Evolutionary conservation across 2,329 filamentous ascomycete species (phyloP), one percentile per base, ranked within the genome.

Genomic region (Botrytis pseudocinerea): DNA sequence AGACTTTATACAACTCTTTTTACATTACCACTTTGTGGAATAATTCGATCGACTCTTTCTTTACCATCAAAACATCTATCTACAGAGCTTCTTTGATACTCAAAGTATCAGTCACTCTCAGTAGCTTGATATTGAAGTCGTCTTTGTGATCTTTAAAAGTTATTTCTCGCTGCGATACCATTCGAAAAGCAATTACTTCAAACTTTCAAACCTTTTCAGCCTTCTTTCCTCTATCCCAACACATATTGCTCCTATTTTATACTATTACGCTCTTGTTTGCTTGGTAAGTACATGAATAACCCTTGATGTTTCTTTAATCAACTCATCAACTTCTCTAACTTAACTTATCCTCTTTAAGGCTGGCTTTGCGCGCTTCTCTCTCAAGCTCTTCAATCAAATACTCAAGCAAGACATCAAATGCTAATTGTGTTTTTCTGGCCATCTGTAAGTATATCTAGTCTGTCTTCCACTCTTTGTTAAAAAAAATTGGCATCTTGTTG

Each of bases 1-100:
- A 68, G 28, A 16, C 64, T 68, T 54, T 42, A 6, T 57, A 54
- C 46, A 68, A 28, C 35, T 54, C 35, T 68, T 42, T 68, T 40
- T 5, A 14, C 22, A 32, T 18, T 9, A 32, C 25, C 8, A 6
- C 16, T 40, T 8, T 22, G 16, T 40, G 4, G 1, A 16, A 68
- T 22, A 22, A 42, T 6, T 54, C 8, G 0, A 40, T 40, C 16
- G 42, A 9, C 14, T 20, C 35, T 14, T 22, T 25, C 7, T 54
- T 54, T 28, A 6, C 32, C 9, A 68, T 14, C 14, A 40, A 22
- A 28, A 32, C 4, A 28, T 38, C 35, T 2, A 40, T 5, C 7
- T 28, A 14, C 2, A 40, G 10, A 42, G 14, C 4, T 2, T 4
- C 1, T 2, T 14, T 66, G 5, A 16, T 25, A 16, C 40, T 18